Base-by-base conservation (phyloP, 73 alveolate species). In the Blepharisma japonicum region DNA sequence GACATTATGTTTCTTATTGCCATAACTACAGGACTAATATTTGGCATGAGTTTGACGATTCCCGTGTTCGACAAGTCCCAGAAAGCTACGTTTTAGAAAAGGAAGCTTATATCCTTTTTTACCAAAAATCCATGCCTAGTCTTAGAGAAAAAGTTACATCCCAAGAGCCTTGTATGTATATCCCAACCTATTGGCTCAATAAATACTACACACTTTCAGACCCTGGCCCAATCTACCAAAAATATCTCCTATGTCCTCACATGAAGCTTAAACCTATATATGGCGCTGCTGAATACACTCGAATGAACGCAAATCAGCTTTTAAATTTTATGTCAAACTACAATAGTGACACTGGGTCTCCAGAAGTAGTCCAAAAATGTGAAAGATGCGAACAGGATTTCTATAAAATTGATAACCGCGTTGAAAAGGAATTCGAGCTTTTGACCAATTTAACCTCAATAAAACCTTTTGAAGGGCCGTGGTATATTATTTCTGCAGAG, bases 1-100 rank as follows among this genome's bases (percentile, higher is more conserved):
- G 99, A 1, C 99, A 97, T 89, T 97, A 96, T 89, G 93, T 99
- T 27, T 99, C 99, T 0, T 86, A 89, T 85, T 97, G 98, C 56
- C 83, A 55, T 46, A 96, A 96, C 72, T 71, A 88, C 14, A 25
- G 70, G 32, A 38, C 39, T n/a, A 86, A 87, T 53, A 79, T 71
- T 55, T 96, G 99, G 98, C 92, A 81, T 80, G 94, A 91, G 20
- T 96, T 86, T 85, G 94, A 96, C 87, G 99, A 96, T 82, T 81
- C 96, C 7, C 78, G 89, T 27, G 96, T 89, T 7, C 71, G 89
- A 23, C 81, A 72, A 46, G 51, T 68, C 42, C 46, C 49, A 18
- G 49, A 18, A 14, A n/a, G 23, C 39, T 78, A 83, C 25, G 55
- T 82, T 53, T 79, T 90, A 45, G 87, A 85, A 23, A 81, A 76